phyloP scores from a whole-genome alignment of 495 filamentous ascomycete species.

The Xylaria grammica region DNA sequence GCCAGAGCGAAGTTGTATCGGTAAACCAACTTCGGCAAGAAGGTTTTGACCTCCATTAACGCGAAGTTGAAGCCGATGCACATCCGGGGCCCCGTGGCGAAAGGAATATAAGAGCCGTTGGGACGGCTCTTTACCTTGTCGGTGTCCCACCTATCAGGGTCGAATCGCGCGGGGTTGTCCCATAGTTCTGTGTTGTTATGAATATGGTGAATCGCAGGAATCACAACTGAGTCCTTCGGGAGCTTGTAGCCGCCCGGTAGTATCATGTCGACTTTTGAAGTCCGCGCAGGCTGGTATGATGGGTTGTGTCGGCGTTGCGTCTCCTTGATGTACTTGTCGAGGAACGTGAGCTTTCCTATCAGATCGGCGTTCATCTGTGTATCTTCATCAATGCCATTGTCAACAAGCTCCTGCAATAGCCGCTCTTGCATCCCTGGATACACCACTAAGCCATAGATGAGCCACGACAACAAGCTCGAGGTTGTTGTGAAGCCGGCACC shows the following conservation, averaged over 20 bases:
- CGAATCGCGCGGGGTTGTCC: constrained; percentile 57
- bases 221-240: constrained; percentile 53
- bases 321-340: constrained; percentile 65
- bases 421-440: constrained; percentile 58
- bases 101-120: constrained; percentile 55
- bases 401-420: constrained; percentile 59
- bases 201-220: constrained; percentile 55
- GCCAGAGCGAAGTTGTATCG: constrained; percentile 53
- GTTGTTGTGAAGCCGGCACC: constrained; percentile 64
- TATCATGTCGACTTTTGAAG: constrained; percentile 54
- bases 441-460: constrained; percentile 53
- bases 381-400: constrained; percentile 45
- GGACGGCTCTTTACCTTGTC: constrained; percentile 52
- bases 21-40: constrained; percentile 57
- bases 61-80: constrained; percentile 68
- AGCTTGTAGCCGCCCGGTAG: constrained; percentile 61
- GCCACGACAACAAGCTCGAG: constrained; percentile 57
- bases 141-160: constrained; percentile 61
- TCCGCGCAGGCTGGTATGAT: constrained; percentile 61
- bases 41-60: constrained; percentile 57
- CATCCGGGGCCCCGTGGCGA: constrained; percentile 54
- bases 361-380: constrained; percentile 48
- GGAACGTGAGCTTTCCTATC: constrained; percentile 46
- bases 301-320: constrained; percentile 61
- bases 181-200: constrained; percentile 59